These are phyloP conservation scores for Canavalia ensiformis DNA, from an alignment of 306 rosid genomes.

Conservation along the genomic window DNA sequence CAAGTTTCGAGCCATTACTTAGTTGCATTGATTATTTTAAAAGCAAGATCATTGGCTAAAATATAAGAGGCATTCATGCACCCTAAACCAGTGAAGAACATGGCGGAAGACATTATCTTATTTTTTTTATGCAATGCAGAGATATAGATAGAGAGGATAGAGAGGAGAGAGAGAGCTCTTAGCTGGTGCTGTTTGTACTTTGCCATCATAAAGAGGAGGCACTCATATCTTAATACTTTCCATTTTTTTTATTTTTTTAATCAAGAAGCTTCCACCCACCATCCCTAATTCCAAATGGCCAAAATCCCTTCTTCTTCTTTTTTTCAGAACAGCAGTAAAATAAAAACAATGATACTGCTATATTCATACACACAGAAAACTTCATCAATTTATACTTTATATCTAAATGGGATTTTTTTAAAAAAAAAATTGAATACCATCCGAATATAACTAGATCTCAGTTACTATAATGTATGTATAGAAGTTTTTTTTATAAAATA, in stretches of 20 bases:
- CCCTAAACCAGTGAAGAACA: conserved; percentile 17
- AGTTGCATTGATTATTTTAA: not conserved
- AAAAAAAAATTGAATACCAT: too few species aligned
- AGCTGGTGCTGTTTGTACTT: conserved; percentile 74
- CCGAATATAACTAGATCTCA: too few species aligned
- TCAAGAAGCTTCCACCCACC: conserved; percentile 69
- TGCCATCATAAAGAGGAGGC: conserved; percentile 56
- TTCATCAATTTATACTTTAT: too few species aligned
- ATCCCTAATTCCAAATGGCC: conserved; percentile 57
- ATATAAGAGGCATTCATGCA: conserved; percentile 19
- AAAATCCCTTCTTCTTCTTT: conserved; percentile 41
- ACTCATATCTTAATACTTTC: conserved; percentile 52
- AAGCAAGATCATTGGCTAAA: conserved; percentile 3
- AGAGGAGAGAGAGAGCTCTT: conserved; percentile 38
- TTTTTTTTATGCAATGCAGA: conserved; percentile 49
- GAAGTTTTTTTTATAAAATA: not conserved
- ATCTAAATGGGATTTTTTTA: too few species aligned
- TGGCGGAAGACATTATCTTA: conserved; percentile 28
- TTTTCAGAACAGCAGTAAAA: not conserved
- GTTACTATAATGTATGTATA: too few species aligned
- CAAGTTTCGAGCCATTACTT: conserved; percentile 20
- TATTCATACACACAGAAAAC: too few species aligned
- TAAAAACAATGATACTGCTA: not conserved
- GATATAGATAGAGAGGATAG: conserved; percentile 9
- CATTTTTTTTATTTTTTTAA: conserved; percentile 25